Conservation (phyloP, 2,329 filamentous ascomycete species). For the Aspergillus floridensis region DNA sequence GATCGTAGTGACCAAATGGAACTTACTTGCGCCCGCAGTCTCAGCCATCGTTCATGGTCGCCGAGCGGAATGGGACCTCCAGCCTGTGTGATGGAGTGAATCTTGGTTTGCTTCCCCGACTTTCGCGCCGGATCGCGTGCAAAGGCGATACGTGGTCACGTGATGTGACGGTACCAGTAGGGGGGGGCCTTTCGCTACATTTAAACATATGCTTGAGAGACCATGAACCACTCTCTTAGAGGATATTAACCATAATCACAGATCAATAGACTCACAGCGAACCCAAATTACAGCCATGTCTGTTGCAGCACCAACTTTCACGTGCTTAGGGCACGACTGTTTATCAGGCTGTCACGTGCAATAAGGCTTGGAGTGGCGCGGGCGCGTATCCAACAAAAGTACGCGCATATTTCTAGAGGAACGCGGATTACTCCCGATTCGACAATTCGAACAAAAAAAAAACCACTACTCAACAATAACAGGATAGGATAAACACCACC, state of each 20-base stretch:
- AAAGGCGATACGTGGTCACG: slow-evolving; percentile 5
- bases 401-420: background rate
- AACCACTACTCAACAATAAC: background rate
- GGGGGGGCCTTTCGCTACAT: too few relatives aligned
- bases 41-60: slow-evolving; percentile 44
- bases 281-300: background rate
- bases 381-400: background rate
- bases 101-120: slow-evolving; percentile 7
- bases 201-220: too few relatives aligned
- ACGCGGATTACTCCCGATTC: too few relatives aligned
- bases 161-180: background rate
- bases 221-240: too few relatives aligned
- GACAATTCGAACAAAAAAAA: too few relatives aligned
- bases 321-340: background rate
- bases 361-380: background rate
- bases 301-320: background rate
- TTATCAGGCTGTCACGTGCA: slow-evolving; percentile 1
- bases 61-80: slow-evolving; percentile 4
- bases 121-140: slow-evolving; percentile 5
- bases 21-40: slow-evolving; percentile 36
- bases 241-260: too few relatives aligned
- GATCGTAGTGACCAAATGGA: background rate
- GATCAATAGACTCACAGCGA: background rate
- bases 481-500: background rate
- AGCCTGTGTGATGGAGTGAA: slow-evolving; percentile 6